phyloP scores from a whole-genome alignment of 495 filamentous ascomycete genomes.

The Acidiella bohemica region DNA sequence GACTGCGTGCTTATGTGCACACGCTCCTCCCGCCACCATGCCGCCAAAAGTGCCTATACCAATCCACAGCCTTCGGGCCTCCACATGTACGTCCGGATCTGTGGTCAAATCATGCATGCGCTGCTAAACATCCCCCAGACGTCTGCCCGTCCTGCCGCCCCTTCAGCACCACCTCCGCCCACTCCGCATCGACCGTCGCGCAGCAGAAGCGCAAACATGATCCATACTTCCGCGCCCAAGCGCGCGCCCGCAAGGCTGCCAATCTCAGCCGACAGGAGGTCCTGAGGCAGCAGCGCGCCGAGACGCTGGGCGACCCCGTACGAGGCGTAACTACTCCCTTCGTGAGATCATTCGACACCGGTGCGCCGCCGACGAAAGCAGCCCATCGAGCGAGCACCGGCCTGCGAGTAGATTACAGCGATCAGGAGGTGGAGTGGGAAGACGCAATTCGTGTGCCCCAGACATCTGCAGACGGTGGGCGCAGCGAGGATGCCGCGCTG shows the following conservation, averaged over 20 bases:
- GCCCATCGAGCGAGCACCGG: neutral
- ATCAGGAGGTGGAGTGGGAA: too few relatives aligned
- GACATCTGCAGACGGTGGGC: too few relatives aligned
- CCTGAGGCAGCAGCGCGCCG: slow-evolving; percentile 47
- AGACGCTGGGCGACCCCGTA: slow-evolving; percentile 59
- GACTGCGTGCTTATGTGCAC: too few relatives aligned
- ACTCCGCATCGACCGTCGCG: slow-evolving; percentile 16
- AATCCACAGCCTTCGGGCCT: too few relatives aligned
- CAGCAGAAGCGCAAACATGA: slow-evolving; percentile 42
- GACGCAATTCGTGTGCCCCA: too few relatives aligned
- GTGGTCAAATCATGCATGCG: too few relatives aligned
- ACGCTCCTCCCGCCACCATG: too few relatives aligned
- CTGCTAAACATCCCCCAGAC: too few relatives aligned
- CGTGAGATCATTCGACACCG: slow-evolving; percentile 62
- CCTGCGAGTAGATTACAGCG: neutral
- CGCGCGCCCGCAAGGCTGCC: slow-evolving; percentile 62
- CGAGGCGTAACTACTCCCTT: slow-evolving; percentile 67
- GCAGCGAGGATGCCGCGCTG: too few relatives aligned
- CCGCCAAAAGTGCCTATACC: too few relatives aligned
- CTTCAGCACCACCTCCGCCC: slow-evolving; percentile 32
- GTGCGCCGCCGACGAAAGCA: slow-evolving; percentile 19
- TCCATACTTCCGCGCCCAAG: slow-evolving; percentile 55
- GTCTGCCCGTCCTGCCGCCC: slow-evolving; percentile 39
- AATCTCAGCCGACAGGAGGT: slow-evolving; percentile 60
- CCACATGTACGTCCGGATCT: too few relatives aligned